Conservation (phyloP, 1,284 basidiomycete genomes). For the Cutaneotrichosporon arboriforme region DNA sequence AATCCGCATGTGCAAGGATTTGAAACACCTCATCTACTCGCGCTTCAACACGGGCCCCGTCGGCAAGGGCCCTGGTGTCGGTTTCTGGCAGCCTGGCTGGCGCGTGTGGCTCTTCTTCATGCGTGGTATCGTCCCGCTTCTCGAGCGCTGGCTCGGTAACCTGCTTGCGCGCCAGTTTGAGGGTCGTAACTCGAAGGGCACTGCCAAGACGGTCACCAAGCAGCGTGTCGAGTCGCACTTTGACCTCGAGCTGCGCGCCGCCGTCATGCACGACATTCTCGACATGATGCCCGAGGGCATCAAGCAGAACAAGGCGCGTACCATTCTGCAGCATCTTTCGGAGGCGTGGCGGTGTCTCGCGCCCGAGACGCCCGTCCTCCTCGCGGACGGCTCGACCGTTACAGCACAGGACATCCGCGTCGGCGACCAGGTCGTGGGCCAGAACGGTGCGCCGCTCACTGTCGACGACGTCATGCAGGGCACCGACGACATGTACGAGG, state of each 20-base stretch:
- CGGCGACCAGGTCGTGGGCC: not conserved
- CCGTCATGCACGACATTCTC: constrained; percentile 98
- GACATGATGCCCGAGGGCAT: constrained; percentile 97
- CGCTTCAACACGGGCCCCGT: constrained; percentile 97
- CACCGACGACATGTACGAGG: not conserved
- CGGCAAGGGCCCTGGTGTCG: constrained; percentile 97
- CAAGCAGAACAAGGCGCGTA: constrained; percentile 81
- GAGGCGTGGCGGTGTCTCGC: constrained; percentile 50
- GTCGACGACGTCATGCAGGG: not conserved
- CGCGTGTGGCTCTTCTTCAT: constrained; percentile 99
- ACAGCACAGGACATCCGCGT: not conserved
- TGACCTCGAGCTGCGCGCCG: constrained; percentile 93
- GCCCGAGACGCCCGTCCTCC: not conserved
- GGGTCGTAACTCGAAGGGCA: constrained; percentile 89
- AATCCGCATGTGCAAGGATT: constrained; percentile 98
- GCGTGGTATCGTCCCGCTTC: constrained; percentile 93
- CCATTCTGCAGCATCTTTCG: constrained; percentile 92
- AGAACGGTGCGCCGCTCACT: not conserved
- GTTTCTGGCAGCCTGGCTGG: constrained; percentile 99
- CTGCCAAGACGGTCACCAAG: constrained; percentile 95
- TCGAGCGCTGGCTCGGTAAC: constrained; percentile 97
- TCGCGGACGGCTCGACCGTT: not conserved
- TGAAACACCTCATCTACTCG: constrained; percentile 81
- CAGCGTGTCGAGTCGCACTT: constrained; percentile 99
- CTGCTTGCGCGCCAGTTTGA: constrained; percentile 97